These are phyloP conservation scores for Eimeria sp. DNA, from an alignment of 169 alveolate species.

Conservation along the genomic window DNA sequence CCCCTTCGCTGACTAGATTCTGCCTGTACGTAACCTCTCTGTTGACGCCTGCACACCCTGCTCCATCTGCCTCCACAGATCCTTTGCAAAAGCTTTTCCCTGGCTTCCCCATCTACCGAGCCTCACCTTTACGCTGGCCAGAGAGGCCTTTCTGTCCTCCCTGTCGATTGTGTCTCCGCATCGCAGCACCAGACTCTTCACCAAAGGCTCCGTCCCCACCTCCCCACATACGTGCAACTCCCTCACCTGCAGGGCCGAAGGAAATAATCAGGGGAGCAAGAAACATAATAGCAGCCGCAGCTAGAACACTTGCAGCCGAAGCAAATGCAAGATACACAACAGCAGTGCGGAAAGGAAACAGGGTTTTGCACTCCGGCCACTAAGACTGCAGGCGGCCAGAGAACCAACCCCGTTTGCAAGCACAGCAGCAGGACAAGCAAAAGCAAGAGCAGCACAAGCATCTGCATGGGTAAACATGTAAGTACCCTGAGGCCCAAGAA, in stretches of 20 bases:
- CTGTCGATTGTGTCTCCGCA: constrained; percentile 45
- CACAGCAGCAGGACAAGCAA: neutral
- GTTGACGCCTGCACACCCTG: neutral
- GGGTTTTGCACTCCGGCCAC: neutral
- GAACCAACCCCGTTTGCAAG: neutral
- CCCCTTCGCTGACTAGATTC: neutral
- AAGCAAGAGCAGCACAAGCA: neutral
- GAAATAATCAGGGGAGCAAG: neutral
- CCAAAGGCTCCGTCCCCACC: constrained; percentile 70
- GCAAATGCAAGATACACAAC: neutral
- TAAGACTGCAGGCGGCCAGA: neutral
- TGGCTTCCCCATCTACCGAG: neutral
- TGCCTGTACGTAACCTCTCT: neutral
- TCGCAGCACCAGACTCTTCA: constrained; percentile 40
- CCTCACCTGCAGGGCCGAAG: constrained; percentile 48
- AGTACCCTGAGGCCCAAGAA: constrained; percentile 90
- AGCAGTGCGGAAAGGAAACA: neutral
- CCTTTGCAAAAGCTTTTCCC: neutral
- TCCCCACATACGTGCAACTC: constrained; percentile 82
- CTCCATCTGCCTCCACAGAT: neutral
- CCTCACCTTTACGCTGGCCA: constrained; percentile 53
- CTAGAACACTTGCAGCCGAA: neutral
- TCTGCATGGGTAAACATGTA: neutral
- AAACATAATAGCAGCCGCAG: constrained; percentile 3
- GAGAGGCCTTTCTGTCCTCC: constrained; percentile 4